Evolutionary conservation across 2,329 filamentous ascomycete genomes (phyloP).

Genomic region (Calonectria hongkongensis): DNA sequence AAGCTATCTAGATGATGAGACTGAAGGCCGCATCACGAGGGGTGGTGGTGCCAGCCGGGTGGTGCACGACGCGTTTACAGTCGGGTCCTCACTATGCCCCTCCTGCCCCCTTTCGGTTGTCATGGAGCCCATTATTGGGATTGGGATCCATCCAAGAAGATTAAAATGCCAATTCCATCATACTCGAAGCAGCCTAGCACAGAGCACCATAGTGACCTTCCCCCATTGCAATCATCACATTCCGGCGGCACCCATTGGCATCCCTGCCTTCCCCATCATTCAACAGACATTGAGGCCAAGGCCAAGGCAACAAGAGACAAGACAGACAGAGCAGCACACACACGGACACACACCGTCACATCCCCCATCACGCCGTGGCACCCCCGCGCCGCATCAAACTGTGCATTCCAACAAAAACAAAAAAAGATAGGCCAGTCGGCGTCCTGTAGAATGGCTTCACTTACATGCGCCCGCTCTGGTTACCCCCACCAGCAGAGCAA

Average conservation of each 20-base stretch:
- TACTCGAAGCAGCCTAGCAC: conserved; percentile 22
- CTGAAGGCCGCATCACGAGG: neutral
- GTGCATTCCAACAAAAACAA: conserved; percentile 18
- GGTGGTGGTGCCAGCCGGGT: neutral
- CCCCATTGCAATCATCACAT: conserved; percentile 28
- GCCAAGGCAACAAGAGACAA: neutral
- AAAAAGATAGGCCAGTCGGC: neutral
- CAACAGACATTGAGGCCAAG: conserved; percentile 26
- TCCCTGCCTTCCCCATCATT: conserved; percentile 40
- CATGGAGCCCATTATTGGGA: conserved; percentile 24
- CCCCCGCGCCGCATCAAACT: conserved; percentile 11
- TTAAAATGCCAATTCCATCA: conserved; percentile 21
- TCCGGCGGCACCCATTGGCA: conserved; percentile 23
- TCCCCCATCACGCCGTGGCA: conserved; percentile 13
- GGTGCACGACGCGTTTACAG: neutral
- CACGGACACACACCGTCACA: conserved; percentile 3
- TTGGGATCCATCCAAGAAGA: conserved; percentile 21
- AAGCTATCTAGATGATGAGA: neutral
- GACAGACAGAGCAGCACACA: neutral
- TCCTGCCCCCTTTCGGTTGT: conserved; percentile 35
- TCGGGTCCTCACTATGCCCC: neutral
- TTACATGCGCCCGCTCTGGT: conserved; percentile 15
- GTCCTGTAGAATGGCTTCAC: conserved; percentile 17
- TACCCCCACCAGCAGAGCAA: conserved; percentile 3
- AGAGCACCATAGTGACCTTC: neutral